Conservation (phyloP, 441 rosid species). For the Populus trichocarpa region DNA sequence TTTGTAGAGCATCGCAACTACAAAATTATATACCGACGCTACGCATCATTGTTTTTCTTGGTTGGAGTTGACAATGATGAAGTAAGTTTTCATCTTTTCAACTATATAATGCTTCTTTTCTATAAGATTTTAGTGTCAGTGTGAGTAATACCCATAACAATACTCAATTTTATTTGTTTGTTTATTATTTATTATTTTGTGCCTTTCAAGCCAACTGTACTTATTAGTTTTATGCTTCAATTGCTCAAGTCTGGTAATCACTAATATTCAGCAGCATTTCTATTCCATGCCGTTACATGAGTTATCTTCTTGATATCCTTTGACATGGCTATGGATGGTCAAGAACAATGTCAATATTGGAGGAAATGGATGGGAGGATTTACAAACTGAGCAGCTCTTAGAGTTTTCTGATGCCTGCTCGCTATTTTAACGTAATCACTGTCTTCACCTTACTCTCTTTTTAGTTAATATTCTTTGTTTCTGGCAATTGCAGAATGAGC, state of each 20-base stretch:
- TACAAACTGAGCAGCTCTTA: background rate
- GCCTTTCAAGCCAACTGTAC: too few relatives aligned
- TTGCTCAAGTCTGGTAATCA: too few relatives aligned
- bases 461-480: background rate
- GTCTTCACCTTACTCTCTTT: background rate
- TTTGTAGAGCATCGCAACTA: constrained; percentile 94
- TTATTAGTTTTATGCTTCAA: too few relatives aligned
- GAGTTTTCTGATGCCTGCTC: background rate
- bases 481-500: constrained; percentile 61
- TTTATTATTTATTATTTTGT: too few relatives aligned
- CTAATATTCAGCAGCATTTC: too few relatives aligned
- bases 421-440: too few relatives aligned
- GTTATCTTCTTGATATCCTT: background rate
- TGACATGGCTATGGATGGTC: background rate
- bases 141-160: too few relatives aligned
- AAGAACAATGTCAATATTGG: background rate
- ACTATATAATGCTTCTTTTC: background rate
- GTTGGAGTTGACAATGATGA: constrained; percentile 95
- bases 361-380: background rate
- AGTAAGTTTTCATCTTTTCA: constrained; percentile 36
- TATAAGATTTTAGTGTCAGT: too few relatives aligned
- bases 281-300: background rate
- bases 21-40: constrained; percentile 88
- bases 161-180: too few relatives aligned
- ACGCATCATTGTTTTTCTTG: constrained; percentile 94